Evolutionary conservation across 805 yeast genomes (phyloP), one percentile per base, ranked within the genome.

Genomic region (Cyberlindnera maritima): DNA sequence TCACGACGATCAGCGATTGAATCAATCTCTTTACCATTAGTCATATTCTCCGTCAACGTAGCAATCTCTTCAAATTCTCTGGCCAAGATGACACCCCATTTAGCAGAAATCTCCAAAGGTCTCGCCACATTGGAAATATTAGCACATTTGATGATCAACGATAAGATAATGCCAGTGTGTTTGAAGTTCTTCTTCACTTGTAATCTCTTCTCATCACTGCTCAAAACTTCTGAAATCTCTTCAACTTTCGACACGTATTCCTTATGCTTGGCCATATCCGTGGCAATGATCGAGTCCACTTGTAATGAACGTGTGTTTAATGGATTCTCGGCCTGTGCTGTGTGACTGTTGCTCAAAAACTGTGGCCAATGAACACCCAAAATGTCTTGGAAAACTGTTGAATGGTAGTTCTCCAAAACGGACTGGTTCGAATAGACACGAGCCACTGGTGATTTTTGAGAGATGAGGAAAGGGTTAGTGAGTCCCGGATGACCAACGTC

Each of bases 401-500:
- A 74, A 65, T 94, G 99, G 68, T 80, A 90, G 60, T 81, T 80
- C 66, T 94, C 99, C 56, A 94, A 72, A 2, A 87, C 85, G 8
- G 92, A 83, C 44, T 78, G 68, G 53, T 81, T 81, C 41, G 80
- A 71, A 67, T 79, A 91, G 14, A 79, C 58, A 45, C 66, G 62
- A 2, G 92, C 79, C 20, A 89, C 72, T 11, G 89, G 88, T 0
- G 94, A 76, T 9, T 74, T 63, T 56, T 79, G 63, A 48, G 77
- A 71, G 20, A 72, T 68, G 63, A 92, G 68, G 54, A 89, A 81
- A 32, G 80, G 78, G 64, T 89, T 88, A 13, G 96, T 89, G n/a
- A 90, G 80, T 2, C 98, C 99, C 0, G 98, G 98, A 65, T 94
- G 99, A 19, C 97, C 96, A 28, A 88, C 81, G 65, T 94, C 99